These are phyloP conservation scores for Podospora didyma DNA, from an alignment of 495 filamentous ascomycete genomes.

Conservation along the genomic window DNA sequence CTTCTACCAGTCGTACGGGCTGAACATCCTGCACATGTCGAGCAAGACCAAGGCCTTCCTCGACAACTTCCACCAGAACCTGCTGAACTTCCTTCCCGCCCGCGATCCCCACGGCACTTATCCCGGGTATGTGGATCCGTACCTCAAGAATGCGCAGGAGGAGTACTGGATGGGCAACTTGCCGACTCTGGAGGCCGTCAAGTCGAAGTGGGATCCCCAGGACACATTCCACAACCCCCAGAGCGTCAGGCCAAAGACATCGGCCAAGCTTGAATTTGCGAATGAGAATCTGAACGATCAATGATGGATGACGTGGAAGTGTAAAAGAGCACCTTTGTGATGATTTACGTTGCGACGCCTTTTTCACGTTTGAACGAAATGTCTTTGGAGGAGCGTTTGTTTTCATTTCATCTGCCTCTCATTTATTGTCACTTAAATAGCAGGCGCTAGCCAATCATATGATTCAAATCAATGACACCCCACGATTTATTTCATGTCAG, in stretches of 20 bases:
- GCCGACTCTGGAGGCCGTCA: neutral
- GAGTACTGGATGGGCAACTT: slow-evolving; percentile 3
- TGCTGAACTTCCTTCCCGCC: neutral
- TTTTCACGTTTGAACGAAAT: too few species aligned
- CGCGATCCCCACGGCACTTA: neutral
- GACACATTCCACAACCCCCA: slow-evolving; percentile 3
- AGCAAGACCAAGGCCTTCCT: slow-evolving; percentile 1
- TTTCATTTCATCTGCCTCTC: too few species aligned
- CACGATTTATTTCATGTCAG: too few species aligned
- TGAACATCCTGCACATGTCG: neutral
- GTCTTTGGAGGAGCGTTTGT: too few species aligned
- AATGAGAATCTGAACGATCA: too few species aligned
- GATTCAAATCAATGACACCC: too few species aligned
- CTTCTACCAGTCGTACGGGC: slow-evolving; percentile 5
- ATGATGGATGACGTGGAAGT: too few species aligned
- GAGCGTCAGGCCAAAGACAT: neutral
- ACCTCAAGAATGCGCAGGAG: neutral
- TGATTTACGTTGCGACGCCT: too few species aligned
- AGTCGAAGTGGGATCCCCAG: neutral
- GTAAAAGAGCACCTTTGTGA: too few species aligned
- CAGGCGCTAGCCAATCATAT: too few species aligned
- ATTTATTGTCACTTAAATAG: too few species aligned
- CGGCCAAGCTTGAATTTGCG: too few species aligned
- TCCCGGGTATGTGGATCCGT: neutral
- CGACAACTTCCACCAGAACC: slow-evolving; percentile 2